Conservation (phyloP, 2,329 filamentous ascomycete species). For the Cryoendolithus antarcticus region DNA sequence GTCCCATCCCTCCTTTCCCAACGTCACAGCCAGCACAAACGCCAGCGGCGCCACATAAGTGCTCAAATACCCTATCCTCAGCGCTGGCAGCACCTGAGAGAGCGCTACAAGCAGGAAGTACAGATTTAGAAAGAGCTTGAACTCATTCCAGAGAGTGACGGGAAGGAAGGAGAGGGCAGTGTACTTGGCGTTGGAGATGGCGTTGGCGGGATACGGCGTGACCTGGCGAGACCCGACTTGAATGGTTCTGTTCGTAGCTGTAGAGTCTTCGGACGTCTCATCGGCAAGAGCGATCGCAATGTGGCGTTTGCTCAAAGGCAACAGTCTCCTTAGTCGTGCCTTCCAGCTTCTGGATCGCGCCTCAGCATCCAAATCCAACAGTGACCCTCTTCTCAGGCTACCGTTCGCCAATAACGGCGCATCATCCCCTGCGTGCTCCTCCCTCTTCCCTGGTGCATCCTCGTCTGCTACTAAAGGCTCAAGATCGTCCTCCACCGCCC, state of each 20-base stretch:
- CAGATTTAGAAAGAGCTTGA: constrained; percentile 99
- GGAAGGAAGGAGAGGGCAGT: constrained; percentile 90
- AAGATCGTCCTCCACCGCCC: constrained; percentile 48
- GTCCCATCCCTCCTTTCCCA: constrained; percentile 92
- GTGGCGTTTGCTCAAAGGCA: no score
- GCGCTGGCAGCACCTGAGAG: constrained; percentile 77
- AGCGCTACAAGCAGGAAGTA: constrained; percentile 93
- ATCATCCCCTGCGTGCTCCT: constrained; percentile 40
- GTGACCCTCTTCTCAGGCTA: constrained; percentile 6
- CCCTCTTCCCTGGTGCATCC: constrained; percentile 24
- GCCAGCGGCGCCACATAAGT: constrained; percentile 88
- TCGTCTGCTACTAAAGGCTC: constrained; percentile 48
- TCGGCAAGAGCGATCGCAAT: no score
- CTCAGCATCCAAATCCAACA: constrained; percentile 16
- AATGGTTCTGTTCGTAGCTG: no score
- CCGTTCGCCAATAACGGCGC: constrained; percentile 49
- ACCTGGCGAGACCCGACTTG: no score
- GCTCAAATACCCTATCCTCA: constrained; percentile 86
- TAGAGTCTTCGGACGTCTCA: no score
- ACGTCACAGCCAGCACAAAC: constrained; percentile 82
- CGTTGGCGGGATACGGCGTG: constrained; percentile 62
- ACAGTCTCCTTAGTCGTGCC: no score
- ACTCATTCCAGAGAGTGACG: constrained; percentile 92
- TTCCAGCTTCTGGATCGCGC: constrained; percentile 14
- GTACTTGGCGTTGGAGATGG: constrained; percentile 95